These are phyloP conservation scores for Sanguinoderma infundibulare DNA, from an alignment of 1,284 basidiomycete species.

Conservation along the genomic window DNA sequence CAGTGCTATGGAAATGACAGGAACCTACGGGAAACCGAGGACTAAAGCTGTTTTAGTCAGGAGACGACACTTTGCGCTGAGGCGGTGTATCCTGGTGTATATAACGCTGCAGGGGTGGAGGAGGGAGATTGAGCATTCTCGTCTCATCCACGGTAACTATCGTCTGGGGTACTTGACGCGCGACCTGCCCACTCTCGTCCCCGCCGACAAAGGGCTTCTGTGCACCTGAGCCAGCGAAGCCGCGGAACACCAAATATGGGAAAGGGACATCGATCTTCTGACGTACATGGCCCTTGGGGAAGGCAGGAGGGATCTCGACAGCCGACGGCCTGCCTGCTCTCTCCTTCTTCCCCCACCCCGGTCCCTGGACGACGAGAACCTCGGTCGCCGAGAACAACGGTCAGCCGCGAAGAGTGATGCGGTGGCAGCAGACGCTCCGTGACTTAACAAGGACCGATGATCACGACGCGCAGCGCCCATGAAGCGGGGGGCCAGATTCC, in stretches of 20 bases:
- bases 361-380: not conserved
- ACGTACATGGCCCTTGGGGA: not conserved
- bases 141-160: not conserved
- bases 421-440: not conserved
- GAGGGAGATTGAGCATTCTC: not conserved
- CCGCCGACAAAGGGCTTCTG: too few species aligned
- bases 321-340: not conserved
- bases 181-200: too few species aligned
- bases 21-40: not conserved
- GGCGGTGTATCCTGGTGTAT: not conserved
- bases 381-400: not conserved
- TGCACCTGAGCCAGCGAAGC: not conserved
- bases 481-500: not conserved
- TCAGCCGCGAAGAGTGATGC: not conserved
- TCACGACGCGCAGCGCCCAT: not conserved
- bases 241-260: not conserved
- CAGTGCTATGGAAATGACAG: not conserved
- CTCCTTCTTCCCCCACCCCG: not conserved
- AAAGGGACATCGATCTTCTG: not conserved
- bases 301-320: not conserved
- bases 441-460: constrained; percentile 1
- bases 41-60: not conserved
- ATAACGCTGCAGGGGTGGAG: not conserved
- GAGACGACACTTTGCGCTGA: not conserved
- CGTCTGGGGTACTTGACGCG: not conserved